Evolutionary conservation across 2,329 filamentous ascomycete genomes (phyloP).

Genomic region (Penicillium sclerotigenum): DNA sequence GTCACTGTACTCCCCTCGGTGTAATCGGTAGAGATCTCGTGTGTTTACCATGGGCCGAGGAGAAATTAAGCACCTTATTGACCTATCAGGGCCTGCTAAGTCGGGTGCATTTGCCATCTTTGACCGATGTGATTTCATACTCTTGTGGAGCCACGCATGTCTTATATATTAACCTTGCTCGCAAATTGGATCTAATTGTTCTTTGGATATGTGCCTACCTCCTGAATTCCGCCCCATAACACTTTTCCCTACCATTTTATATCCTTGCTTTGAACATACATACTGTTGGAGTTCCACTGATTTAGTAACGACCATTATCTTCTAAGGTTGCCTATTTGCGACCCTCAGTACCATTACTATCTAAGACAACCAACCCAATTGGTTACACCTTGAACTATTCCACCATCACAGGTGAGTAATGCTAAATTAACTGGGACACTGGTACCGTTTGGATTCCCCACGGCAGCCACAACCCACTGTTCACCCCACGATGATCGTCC

Average conservation of each 20-base stretch:
- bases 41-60: slow-evolving; percentile 8
- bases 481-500: not conserved
- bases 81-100: slow-evolving; percentile 10
- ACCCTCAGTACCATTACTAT: not conserved
- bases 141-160: not conserved
- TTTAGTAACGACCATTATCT: slow-evolving; percentile 3
- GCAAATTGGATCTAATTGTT: not conserved
- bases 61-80: slow-evolving; percentile 5
- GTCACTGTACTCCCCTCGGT: slow-evolving; percentile 16
- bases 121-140: slow-evolving; percentile 19
- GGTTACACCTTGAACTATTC: not conserved
- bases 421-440: not conserved
- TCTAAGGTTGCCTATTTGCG: too few species aligned
- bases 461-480: not conserved
- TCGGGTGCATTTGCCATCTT: slow-evolving; percentile 13
- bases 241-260: slow-evolving; percentile 4
- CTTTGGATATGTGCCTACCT: slow-evolving; percentile 10
- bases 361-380: not conserved
- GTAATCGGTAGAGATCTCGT: slow-evolving; percentile 10
- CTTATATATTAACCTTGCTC: slow-evolving; percentile 14
- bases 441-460: not conserved
- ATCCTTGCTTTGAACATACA: not conserved
- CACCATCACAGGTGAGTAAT: slow-evolving; percentile 11
- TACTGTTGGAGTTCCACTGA: not conserved
- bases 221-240: slow-evolving; percentile 12